Evolutionary conservation across 306 rosid species (phyloP).

Genomic region (Pterocarpus macrocarpus): DNA sequence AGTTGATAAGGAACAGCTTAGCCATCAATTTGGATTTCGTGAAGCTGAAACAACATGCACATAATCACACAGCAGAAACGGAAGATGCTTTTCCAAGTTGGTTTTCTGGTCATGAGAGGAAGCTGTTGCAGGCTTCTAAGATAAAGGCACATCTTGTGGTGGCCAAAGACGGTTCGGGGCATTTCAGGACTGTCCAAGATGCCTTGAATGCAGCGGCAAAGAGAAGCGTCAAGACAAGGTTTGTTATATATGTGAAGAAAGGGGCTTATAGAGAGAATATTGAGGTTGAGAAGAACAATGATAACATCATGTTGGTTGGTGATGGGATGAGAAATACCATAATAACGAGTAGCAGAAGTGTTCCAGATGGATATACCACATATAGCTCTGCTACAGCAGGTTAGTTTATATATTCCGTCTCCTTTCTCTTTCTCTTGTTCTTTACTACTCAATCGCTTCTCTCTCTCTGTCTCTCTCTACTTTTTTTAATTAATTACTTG

Average conservation of each 20-base stretch:
- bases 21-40: conserved; percentile 64
- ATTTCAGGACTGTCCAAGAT: conserved; percentile 69
- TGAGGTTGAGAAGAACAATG: conserved; percentile 65
- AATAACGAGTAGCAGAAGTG: conserved; percentile 70
- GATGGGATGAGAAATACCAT: conserved; percentile 68
- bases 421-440: not conserved
- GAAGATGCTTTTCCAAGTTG: conserved; percentile 62
- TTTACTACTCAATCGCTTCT: not conserved
- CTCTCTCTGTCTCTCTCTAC: too few relatives aligned
- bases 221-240: conserved; percentile 57
- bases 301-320: conserved; percentile 74
- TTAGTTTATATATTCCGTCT: conserved; percentile 24
- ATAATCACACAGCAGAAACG: not conserved
- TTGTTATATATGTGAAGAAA: conserved; percentile 73
- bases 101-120: conserved; percentile 66
- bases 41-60: conserved; percentile 9
- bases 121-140: conserved; percentile 47
- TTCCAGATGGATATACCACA: conserved; percentile 74
- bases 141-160: conserved; percentile 71
- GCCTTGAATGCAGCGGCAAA: conserved; percentile 73
- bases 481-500: not conserved
- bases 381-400: conserved; percentile 93
- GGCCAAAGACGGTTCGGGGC: conserved; percentile 87
- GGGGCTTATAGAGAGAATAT: conserved; percentile 85
- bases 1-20: conserved; percentile 76